phyloP scores from a whole-genome alignment of 805 yeast genomes.

The Wickerhamomyces silvicola region DNA sequence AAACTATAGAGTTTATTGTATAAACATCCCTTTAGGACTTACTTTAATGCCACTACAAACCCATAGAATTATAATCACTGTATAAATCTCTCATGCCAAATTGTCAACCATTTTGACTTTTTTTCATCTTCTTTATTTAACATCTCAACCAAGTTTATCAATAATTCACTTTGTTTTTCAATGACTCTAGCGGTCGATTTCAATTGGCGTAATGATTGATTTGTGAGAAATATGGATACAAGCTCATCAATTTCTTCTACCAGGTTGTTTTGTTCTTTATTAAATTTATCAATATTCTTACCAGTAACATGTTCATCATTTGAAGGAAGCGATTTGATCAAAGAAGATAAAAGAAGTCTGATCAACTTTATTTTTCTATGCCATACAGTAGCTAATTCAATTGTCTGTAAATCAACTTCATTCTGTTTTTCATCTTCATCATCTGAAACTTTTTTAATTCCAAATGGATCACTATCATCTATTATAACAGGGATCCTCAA shows the following conservation, averaged over 20 bases:
- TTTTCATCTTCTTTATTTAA: slow-evolving; percentile 45
- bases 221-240: slow-evolving; percentile 49
- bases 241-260: slow-evolving; percentile 50
- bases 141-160: slow-evolving; percentile 27
- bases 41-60: too few species aligned
- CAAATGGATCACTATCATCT: slow-evolving; percentile 48
- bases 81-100: slow-evolving; percentile 51
- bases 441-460: slow-evolving; percentile 25
- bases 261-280: slow-evolving; percentile 34
- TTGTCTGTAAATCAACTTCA: slow-evolving; percentile 29
- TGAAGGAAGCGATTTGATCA: slow-evolving; percentile 50
- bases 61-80: too few species aligned
- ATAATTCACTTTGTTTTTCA: slow-evolving; percentile 7
- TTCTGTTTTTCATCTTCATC: slow-evolving; percentile 15
- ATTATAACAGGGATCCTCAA: slow-evolving; percentile 48
- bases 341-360: slow-evolving; percentile 50
- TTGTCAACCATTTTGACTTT: slow-evolving; percentile 50
- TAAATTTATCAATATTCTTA: slow-evolving; percentile 39
- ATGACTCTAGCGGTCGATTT: slow-evolving; percentile 28
- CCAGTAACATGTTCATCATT: slow-evolving; percentile 30
- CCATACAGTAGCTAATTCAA: slow-evolving; percentile 42
- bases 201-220: slow-evolving; percentile 18
- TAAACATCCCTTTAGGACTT: too few species aligned
- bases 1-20: slow-evolving; percentile 3
- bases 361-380: slow-evolving; percentile 46